Conservation (phyloP, 768 basidiomycete species). For the Antrodiella citrinella region DNA sequence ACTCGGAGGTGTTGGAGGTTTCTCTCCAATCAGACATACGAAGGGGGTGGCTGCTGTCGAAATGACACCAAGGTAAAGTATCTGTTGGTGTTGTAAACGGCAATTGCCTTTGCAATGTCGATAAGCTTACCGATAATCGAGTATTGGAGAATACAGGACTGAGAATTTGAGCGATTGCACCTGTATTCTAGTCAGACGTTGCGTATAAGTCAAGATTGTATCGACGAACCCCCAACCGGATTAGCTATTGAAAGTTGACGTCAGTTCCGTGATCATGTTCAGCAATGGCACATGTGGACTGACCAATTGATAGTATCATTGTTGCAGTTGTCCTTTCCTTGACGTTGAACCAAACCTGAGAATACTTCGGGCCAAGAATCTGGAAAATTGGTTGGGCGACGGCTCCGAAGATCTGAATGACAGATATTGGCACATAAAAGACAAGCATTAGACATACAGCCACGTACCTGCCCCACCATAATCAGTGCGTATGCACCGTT, state of each 20-base stretch:
- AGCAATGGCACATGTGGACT: not conserved
- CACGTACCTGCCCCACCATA: conserved; percentile 58
- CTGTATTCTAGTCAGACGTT: not conserved
- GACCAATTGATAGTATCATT: conserved; percentile 44
- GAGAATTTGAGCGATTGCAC: conserved; percentile 10
- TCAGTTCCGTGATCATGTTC: not conserved
- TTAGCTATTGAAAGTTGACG: conserved; percentile 8
- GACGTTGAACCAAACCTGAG: conserved; percentile 78
- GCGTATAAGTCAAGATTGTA: no score
- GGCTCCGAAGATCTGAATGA: conserved; percentile 46
- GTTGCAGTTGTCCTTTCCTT: conserved; percentile 72
- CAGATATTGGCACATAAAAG: not conserved
- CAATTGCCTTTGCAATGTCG: no score
- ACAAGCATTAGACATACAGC: not conserved
- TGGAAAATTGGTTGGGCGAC: conserved; percentile 69
- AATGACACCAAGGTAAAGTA: conserved; percentile 65
- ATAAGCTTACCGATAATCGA: conserved; percentile 44
- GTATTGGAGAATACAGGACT: conserved; percentile 2
- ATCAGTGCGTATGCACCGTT: conserved; percentile 55
- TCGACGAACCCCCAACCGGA: conserved; percentile 8
- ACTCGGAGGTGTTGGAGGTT: conserved; percentile 80
- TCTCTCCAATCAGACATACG: conserved; percentile 46
- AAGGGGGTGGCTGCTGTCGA: conserved; percentile 54
- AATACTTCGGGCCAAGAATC: conserved; percentile 72
- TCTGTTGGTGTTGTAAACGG: no score